phyloP scores from a whole-genome alignment of 2,329 filamentous ascomycete species.

The Fusarium coffeatum region DNA sequence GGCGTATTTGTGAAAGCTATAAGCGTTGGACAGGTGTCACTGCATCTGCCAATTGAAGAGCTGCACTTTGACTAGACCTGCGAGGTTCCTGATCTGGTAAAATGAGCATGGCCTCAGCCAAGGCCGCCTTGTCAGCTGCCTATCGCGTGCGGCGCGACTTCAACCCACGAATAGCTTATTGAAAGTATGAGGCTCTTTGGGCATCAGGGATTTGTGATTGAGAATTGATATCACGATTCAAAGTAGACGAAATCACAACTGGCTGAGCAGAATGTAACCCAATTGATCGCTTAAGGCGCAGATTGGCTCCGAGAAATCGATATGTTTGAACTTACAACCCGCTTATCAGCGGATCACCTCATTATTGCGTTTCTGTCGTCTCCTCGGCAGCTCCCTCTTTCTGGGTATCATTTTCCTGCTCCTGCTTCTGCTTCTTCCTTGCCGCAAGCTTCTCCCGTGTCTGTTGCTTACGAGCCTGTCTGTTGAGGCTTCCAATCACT shows the following conservation, averaged over 20 bases:
- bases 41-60: slow-evolving; percentile 39
- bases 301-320: not conserved
- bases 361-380: slow-evolving; percentile 35
- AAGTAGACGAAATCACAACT: slow-evolving; percentile 7
- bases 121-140: slow-evolving; percentile 36
- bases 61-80: slow-evolving; percentile 23
- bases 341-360: slow-evolving; percentile 7
- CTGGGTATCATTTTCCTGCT: slow-evolving; percentile 42
- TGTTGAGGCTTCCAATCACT: slow-evolving; percentile 65
- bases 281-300: slow-evolving; percentile 1
- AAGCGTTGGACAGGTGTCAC: slow-evolving; percentile 39
- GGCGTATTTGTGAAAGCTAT: slow-evolving; percentile 24
- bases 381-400: slow-evolving; percentile 28
- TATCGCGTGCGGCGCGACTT: slow-evolving; percentile 17
- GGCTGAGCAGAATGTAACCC: not conserved
- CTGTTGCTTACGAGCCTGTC: slow-evolving; percentile 66
- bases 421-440: slow-evolving; percentile 59
- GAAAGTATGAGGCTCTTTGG: not conserved
- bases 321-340: slow-evolving; percentile 6
- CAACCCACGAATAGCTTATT: slow-evolving; percentile 8
- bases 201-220: slow-evolving; percentile 6
- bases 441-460: slow-evolving; percentile 64
- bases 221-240: slow-evolving; percentile 12
- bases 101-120: slow-evolving; percentile 21
- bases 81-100: slow-evolving; percentile 36